Base-by-base conservation (phyloP, 2,329 filamentous ascomycete genomes). In the Fusarium ambrosium region DNA sequence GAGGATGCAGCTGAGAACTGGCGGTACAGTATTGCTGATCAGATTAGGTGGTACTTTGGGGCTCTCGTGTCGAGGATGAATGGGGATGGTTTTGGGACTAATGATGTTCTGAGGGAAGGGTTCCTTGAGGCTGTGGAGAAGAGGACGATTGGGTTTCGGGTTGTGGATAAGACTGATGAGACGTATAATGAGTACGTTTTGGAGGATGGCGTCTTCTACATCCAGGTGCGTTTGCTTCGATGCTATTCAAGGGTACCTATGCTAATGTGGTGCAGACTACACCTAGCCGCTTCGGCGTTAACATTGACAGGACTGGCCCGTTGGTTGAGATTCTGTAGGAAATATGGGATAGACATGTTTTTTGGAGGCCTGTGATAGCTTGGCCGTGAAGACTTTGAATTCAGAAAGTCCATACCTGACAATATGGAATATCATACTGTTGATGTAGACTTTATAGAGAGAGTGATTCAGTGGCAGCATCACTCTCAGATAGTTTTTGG, bases 341-440 rank as follows among this genome's bases (percentile, higher is more conserved):
- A 6, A 7, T 3, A 3, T 22, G n/a, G 20, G 6, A 45, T 45
- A 3, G 7, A 9, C 1, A 16, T 16, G n/a, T 43, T 22, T 4
- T 3, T 22, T 16, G 43, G 3, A 16, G 6, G 13, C 3, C 20
- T 45, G 13, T 2, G 9, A 6, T 45, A 45, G 20, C 10, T 43
- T 7, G 4, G 2, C 2, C 9, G 11, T 6, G 9, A 41, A 13
- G 10, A 0, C n/a, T 13, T 20, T 13, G 39, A 13, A 4, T 4
- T 20, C 4, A 20, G 2, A 13, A 5, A 20, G 2, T 6, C 13
- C 13, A 4, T 20, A 13, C 3, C 9, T 41, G 16, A 6, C 16
- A n/a, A 39, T n/a, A n/a, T 39, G 8, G 4, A 10, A 20, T n/a
- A n/a, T 20, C 39, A 20, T n/a, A n/a, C 18, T 41, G 8, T 37